Conservation (phyloP, 2,329 filamentous ascomycete genomes). For the Tolypocladium amazonense region DNA sequence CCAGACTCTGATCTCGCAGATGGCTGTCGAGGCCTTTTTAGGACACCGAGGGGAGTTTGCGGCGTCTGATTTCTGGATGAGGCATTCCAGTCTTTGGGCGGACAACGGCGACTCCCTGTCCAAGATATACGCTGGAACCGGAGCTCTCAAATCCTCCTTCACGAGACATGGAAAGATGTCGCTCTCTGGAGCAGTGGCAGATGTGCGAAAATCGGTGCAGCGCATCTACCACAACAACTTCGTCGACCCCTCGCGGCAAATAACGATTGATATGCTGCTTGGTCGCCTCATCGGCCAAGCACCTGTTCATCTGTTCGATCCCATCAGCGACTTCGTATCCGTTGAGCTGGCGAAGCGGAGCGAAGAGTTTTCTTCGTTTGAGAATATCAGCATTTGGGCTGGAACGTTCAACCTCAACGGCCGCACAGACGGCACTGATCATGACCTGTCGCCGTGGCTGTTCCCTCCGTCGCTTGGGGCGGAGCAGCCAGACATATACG, state of each 20-base stretch:
- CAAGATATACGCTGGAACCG: constrained; percentile 92
- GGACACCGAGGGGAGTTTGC: constrained; percentile 59
- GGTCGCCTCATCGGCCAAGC: constrained; percentile 75
- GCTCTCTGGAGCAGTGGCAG: constrained; percentile 83
- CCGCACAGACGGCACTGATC: constrained; percentile 62
- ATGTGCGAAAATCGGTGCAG: constrained; percentile 88
- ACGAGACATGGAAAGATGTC: constrained; percentile 95
- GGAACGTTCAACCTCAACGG: constrained; percentile 96
- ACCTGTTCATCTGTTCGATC: constrained; percentile 81
- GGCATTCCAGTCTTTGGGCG: constrained; percentile 89
- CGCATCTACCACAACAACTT: constrained; percentile 97
- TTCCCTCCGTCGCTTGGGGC: constrained; percentile 50
- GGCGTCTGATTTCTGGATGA: constrained; percentile 75
- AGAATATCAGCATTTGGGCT: constrained; percentile 69
- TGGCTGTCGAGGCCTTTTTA: constrained; percentile 82
- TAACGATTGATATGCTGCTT: constrained; percentile 87
- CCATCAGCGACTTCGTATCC: constrained; percentile 83
- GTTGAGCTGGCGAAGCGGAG: constrained; percentile 59
- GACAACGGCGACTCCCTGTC: constrained; percentile 93
- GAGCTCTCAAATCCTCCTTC: constrained; percentile 89
- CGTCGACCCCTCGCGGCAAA: constrained; percentile 82
- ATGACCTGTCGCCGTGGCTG: constrained; percentile 80
- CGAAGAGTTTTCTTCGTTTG: constrained; percentile 64
- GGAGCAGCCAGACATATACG: constrained; percentile 72
- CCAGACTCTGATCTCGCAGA: constrained; percentile 88